A percentile compares a stretch with the other conserved stretches of the same genome.
Evolutionary conservation across 1,284 basidiomycete species (phyloP).

Genomic region (Apiotrichum akiyoshidainum): DNA sequence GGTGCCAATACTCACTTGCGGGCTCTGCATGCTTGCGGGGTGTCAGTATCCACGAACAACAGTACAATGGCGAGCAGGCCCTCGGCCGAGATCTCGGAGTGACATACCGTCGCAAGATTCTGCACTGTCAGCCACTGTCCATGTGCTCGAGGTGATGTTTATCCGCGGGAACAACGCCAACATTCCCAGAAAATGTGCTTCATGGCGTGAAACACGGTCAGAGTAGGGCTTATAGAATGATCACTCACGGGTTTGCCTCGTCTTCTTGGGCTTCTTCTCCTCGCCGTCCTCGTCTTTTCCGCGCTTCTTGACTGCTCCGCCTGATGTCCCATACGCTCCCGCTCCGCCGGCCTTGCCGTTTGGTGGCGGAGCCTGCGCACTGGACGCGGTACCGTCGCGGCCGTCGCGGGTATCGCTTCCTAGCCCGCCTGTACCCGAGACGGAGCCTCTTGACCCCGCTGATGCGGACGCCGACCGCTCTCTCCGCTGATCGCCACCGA

Average conservation of each 20-base stretch:
- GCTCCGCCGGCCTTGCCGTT: not conserved
- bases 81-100: not conserved
- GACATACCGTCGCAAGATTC: constrained; percentile 46
- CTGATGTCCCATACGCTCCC: not conserved
- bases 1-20: constrained; percentile 38
- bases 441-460: not conserved
- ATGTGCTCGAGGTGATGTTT: not conserved
- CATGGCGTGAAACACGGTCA: no score
- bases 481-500: not conserved
- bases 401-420: no score
- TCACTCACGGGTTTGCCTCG: constrained; percentile 45
- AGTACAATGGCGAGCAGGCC: no score
- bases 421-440: not conserved
- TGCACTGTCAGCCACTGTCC: constrained; percentile 13
- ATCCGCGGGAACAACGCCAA: constrained; percentile 14
- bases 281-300: constrained; percentile 8
- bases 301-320: constrained; percentile 6
- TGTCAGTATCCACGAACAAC: constrained; percentile 6
- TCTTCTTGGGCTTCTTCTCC: constrained; percentile 38
- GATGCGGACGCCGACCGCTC: not conserved
- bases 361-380: not conserved
- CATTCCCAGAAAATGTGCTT: constrained; percentile 31
- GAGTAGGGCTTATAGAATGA: not conserved
- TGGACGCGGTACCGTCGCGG: no score
- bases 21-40: constrained; percentile 38